Evolutionary conservation across 495 filamentous ascomycete species (phyloP).

Genomic region (Glutinoglossum americanum): DNA sequence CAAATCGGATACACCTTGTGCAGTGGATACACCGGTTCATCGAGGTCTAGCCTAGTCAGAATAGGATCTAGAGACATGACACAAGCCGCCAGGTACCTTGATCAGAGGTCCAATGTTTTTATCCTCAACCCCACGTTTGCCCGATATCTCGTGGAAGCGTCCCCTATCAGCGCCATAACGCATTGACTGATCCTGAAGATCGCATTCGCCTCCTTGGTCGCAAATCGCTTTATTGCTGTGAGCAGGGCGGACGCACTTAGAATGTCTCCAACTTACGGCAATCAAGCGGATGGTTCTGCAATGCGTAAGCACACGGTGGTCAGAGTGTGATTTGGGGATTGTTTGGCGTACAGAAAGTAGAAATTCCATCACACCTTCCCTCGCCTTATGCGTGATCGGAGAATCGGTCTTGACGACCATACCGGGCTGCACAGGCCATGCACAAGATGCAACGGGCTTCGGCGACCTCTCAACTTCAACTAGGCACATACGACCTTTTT

Average conservation of each 20-base stretch:
- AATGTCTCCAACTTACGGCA: slow-evolving; percentile 32
- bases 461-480: slow-evolving; percentile 91
- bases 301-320: not conserved
- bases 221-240: slow-evolving; percentile 34
- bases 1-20: slow-evolving; percentile 90
- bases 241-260: not conserved
- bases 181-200: slow-evolving; percentile 98
- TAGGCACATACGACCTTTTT: slow-evolving; percentile 70
- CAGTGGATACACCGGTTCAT: slow-evolving; percentile 99
- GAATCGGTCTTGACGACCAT: slow-evolving; percentile 99
- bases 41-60: slow-evolving; percentile 36
- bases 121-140: slow-evolving; percentile 94
- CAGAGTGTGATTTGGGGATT: not conserved
- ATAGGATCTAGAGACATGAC: not conserved
- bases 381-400: slow-evolving; percentile 83
- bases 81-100: slow-evolving; percentile 30
- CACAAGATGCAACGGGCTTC: slow-evolving; percentile 94
- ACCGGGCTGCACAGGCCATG: slow-evolving; percentile 93
- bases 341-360: slow-evolving; percentile 36
- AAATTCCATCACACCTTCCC: slow-evolving; percentile 98
- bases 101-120: slow-evolving; percentile 98
- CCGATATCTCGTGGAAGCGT: slow-evolving; percentile 82
- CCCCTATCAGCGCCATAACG: slow-evolving; percentile 89
- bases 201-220: slow-evolving; percentile 96
- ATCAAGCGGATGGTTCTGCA: slow-evolving; percentile 78